Evolutionary conservation across 345 rosid genomes (phyloP), one percentile per base, ranked within the genome.

Genomic region (Cochlearia excelsa): DNA sequence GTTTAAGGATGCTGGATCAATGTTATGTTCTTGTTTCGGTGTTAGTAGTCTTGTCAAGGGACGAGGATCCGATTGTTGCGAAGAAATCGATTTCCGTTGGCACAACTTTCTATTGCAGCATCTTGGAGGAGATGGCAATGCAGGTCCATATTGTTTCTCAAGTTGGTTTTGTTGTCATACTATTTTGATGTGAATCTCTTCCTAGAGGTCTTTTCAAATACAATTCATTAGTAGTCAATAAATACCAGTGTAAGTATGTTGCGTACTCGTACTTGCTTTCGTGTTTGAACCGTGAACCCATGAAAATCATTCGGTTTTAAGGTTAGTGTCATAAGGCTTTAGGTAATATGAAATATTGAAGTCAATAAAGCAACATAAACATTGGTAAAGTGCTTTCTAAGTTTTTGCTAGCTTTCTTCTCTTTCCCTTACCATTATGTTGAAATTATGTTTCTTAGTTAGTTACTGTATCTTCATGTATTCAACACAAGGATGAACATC

Each of bases 41-140:
- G 48, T 62, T 89, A 57, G 65, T 93, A 74, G 75, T 70, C 29
- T 80, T 77, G 65, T 65, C 80, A 58, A 81, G 71, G 78, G 99
- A 93, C 66, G 61, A 54, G 43, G 90, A 84, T 66, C 69, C 78
- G 2, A 6, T 42, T 69, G 82, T 93, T 77, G 88, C 83, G 11
- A 76, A 71, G 60, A 80, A 82, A 65, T 78, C 95, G 51, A 74
- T 93, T 71, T 73, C 82, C 67, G 66, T 76, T 55, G 95, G 89
- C 43, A 80, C 80, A 7, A 71, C 78, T 64, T 75, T 89, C 65
- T 89, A 74, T 70, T 76, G 84, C 71, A 49, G 70, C 44, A 69
- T 81, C 63, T 78, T 93, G 56, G 87, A 82, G 80, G 91, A 89
- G 80, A 73, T 89, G 85, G 67, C 81, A 61, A 62, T 80, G 74